A percentile compares a stretch with the other conserved stretches of the same genome.
These are phyloP conservation scores for Penicillium olsonii DNA, from an alignment of 2,329 filamentous ascomycete genomes.

Conservation along the genomic window DNA sequence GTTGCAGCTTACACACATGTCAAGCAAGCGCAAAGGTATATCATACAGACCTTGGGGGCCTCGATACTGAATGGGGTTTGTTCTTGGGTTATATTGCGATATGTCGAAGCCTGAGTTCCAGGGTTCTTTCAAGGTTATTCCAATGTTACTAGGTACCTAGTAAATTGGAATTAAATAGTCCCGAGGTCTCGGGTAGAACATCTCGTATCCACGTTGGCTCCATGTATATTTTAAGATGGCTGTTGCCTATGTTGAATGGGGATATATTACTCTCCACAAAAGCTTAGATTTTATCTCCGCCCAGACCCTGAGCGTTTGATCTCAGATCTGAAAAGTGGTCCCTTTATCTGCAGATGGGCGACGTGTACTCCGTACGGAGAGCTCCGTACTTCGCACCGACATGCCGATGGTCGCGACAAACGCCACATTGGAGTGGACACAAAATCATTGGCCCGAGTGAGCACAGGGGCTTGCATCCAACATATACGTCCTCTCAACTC, in stretches of 20 bases:
- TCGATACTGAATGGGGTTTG: constrained; percentile 47
- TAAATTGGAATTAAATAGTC: too few relatives aligned
- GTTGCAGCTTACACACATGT: constrained; percentile 58
- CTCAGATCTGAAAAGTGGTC: too few relatives aligned
- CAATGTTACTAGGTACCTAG: too few relatives aligned
- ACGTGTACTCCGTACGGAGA: too few relatives aligned
- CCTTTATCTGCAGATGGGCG: too few relatives aligned
- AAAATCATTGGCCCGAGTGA: not conserved
- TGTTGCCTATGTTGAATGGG: not conserved
- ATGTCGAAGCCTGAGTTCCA: not conserved
- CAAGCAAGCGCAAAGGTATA: constrained; percentile 54
- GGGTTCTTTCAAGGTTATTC: too few relatives aligned
- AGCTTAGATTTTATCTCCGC: not conserved
- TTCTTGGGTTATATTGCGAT: constrained; percentile 17
- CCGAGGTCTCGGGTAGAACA: too few relatives aligned
- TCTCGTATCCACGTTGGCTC: too few relatives aligned
- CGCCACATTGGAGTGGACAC: not conserved
- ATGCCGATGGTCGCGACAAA: not conserved
- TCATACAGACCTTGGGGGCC: constrained; percentile 52
- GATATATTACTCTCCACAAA: not conserved
- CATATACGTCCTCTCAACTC: not conserved
- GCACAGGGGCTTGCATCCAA: not conserved
- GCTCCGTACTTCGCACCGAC: too few relatives aligned
- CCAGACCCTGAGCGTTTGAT: not conserved
- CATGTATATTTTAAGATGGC: not conserved